Evolutionary conservation across 768 basidiomycete genomes (phyloP).

Genomic region (Strobilomyces confusus): DNA sequence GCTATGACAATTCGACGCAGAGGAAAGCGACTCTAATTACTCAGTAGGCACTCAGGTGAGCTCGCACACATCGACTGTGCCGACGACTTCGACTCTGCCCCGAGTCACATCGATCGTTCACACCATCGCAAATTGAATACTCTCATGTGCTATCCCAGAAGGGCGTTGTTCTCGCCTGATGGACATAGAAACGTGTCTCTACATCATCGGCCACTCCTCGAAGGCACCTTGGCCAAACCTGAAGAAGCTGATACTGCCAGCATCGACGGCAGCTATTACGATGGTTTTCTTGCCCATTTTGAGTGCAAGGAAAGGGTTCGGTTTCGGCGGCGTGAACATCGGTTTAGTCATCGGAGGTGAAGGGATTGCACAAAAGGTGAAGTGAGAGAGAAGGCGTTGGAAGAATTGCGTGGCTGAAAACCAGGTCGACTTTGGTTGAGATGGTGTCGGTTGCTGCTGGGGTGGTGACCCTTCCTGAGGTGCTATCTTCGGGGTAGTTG

Average conservation of each 20-base stretch:
- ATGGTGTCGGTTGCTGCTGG: background rate
- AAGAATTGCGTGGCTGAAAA: background rate
- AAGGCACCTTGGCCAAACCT: conserved; percentile 84
- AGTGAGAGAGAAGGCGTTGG: conserved; percentile 2
- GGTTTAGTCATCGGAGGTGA: conserved; percentile 25
- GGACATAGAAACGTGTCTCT: background rate
- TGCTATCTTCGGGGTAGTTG: conserved; percentile 1
- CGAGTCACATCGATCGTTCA: too few species aligned
- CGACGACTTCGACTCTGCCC: too few species aligned
- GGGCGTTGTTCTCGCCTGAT: background rate
- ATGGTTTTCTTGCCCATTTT: conserved; percentile 82
- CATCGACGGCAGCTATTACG: conserved; percentile 85
- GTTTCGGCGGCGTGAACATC: conserved; percentile 32
- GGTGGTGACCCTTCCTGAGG: conserved; percentile 3
- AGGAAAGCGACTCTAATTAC: too few species aligned
- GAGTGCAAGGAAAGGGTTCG: conserved; percentile 75
- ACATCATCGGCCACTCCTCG: conserved; percentile 73
- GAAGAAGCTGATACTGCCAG: conserved; percentile 85
- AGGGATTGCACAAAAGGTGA: conserved; percentile 2
- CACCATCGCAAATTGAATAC: too few species aligned
- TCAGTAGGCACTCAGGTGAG: too few species aligned
- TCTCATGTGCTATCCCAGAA: too few species aligned
- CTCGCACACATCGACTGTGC: too few species aligned
- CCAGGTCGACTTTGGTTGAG: background rate
- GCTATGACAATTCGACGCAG: too few species aligned